phyloP scores from a whole-genome alignment of 805 yeast genomes.

The Metschnikowia orientalis region DNA sequence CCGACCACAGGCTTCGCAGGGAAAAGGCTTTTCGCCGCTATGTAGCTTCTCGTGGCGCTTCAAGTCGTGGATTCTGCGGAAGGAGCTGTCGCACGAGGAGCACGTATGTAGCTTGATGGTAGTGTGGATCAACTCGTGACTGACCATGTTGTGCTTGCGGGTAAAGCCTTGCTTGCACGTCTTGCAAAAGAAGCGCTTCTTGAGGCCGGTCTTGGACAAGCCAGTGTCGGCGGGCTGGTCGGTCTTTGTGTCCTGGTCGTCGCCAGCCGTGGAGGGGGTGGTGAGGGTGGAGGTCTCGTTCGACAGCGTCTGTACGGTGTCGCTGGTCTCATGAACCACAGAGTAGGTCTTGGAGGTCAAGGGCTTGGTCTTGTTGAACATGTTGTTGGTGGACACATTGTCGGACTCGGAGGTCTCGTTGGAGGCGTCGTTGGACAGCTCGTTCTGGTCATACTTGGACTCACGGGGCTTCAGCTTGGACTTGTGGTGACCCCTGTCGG shows the following conservation, averaged over 20 bases:
- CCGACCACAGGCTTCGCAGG: slow-evolving; percentile 57
- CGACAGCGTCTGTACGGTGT: slow-evolving; percentile 1
- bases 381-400: slow-evolving; percentile 3
- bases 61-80: slow-evolving; percentile 71
- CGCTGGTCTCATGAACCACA: background rate
- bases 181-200: slow-evolving; percentile 46
- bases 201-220: slow-evolving; percentile 6
- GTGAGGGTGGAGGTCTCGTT: slow-evolving; percentile 2
- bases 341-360: slow-evolving; percentile 7
- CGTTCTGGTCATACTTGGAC: slow-evolving; percentile 13
- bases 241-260: slow-evolving; percentile 5
- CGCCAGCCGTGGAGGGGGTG: slow-evolving; percentile 9
- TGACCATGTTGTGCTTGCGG: slow-evolving; percentile 68
- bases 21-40: slow-evolving; percentile 68
- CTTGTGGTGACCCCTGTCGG: no score
- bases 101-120: slow-evolving; percentile 62
- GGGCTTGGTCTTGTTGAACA: slow-evolving; percentile 5
- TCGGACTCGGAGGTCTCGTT: slow-evolving; percentile 20
- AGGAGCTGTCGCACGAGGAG: slow-evolving; percentile 53
- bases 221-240: slow-evolving; percentile 3
- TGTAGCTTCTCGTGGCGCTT: slow-evolving; percentile 73
- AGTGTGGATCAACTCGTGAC: slow-evolving; percentile 68
- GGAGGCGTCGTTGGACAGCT: slow-evolving; percentile 19
- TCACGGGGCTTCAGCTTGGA: slow-evolving; percentile 9
- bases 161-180: slow-evolving; percentile 63